Percentiles rank a stretch among this genome's conserved stretches.
These are phyloP conservation scores for Macrophomina phaseolina DNA, from an alignment of 2,329 filamentous ascomycete genomes.

Conservation along the genomic window DNA sequence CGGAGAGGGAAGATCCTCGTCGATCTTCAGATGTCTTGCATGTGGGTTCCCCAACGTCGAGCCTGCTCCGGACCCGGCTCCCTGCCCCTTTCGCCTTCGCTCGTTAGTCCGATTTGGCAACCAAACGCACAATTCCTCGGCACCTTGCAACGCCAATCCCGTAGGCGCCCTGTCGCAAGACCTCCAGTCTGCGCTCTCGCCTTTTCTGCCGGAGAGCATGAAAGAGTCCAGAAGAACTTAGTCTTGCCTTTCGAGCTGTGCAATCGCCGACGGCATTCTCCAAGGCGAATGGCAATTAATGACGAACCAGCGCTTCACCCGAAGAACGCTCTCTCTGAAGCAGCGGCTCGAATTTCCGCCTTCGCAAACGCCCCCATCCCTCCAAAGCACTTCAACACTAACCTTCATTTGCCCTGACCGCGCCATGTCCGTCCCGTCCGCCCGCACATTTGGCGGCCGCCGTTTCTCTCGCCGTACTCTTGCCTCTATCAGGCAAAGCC, in stretches of 20 bases:
- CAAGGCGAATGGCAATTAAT: not conserved
- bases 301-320: not conserved
- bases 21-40: constrained; percentile 21
- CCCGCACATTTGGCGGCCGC: not conserved
- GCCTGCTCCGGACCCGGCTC: not conserved
- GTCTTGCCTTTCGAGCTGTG: not conserved
- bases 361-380: not conserved
- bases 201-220: not conserved
- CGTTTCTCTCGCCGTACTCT: not conserved
- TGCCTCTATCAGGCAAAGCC: not conserved
- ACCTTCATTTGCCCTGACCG: not conserved
- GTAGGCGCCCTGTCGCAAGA: too few relatives aligned
- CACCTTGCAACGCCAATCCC: not conserved
- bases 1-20: not conserved
- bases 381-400: not conserved
- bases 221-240: not conserved
- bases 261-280: not conserved
- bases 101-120: not conserved
- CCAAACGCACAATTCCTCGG: not conserved
- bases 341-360: not conserved
- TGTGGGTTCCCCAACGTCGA: constrained; percentile 2
- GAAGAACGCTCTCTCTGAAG: not conserved
- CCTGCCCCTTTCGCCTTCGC: not conserved
- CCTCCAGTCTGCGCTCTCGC: too few relatives aligned
- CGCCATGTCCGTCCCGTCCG: not conserved